Base-by-base conservation (phyloP, 441 rosid species). In the Pelargonium myrrhifolium region DNA sequence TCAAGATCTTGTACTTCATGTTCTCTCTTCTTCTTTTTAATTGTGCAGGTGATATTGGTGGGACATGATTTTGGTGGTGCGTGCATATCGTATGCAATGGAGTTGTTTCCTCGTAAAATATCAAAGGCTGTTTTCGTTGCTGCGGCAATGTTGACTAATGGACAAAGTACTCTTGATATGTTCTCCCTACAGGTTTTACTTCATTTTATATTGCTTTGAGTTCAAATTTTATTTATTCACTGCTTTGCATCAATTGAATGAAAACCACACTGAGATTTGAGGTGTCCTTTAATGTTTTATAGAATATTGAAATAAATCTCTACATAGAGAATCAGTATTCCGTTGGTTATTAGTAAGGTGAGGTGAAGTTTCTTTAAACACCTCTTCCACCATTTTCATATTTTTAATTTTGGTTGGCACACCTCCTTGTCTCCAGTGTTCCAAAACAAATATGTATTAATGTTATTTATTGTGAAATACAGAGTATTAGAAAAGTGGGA, bases 41-140 rank as follows among this genome's bases (percentile, higher is more conserved):
- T 60, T 63, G 7, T 80, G 84, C 83, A 93, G 98, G 96, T 87
- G 74, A 83, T 93, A 62, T 81, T 93, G 88, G 96, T 84, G 8
- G 97, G 97, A 22, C 98, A 93, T 22, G 97, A 93, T 82, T 85
- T 93, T 72, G 98, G 96, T 55, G 98, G 98, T 69, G 88, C 96
- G 39, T 89, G 98, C 71, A 68, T 86, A 68, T 87, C 95, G 9
- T 85, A 85, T 67, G 90, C 84, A 51, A 89, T 90, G 96, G 98
- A 93, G 81, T 69, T 86, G 73, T 89, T 87, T 80, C 92, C 97
- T 72, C 65, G 24, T 6, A 91, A 78, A 83, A 68, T 87, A 64
- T 82, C 92, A 1, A 93, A 88, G 81, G 92, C 96, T 53, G 71
- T 91, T 67, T 93, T 79, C 69, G 67, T 91, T 58, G 90, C 96